Conservation (phyloP, 176 grass and related monocot species). For the maize (Zea mays) region DNA sequence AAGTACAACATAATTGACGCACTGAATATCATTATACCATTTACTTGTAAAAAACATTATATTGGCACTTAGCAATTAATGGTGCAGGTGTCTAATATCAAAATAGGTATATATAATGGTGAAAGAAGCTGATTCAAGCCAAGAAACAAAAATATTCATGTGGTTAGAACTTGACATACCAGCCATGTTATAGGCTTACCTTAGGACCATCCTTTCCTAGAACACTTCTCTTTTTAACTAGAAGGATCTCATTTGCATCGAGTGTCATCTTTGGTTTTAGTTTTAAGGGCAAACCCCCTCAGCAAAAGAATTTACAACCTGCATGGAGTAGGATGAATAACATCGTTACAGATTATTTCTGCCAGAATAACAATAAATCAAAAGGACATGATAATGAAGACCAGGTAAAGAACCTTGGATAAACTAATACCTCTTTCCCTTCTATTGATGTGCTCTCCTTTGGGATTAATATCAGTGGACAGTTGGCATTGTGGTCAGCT, state of each 20-base stretch:
- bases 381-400: background rate
- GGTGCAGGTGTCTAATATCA: background rate
- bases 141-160: background rate
- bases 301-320: constrained; percentile 53
- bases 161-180: background rate
- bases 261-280: too few relatives aligned
- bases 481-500: too few relatives aligned
- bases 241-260: too few relatives aligned
- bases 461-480: too few relatives aligned
- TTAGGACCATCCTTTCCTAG: constrained; percentile 75
- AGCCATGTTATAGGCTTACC: constrained; percentile 42
- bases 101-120: background rate
- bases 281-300: constrained; percentile 60
- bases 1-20: background rate
- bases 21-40: background rate
- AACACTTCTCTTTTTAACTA: constrained; percentile 78
- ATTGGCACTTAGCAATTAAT: background rate
- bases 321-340: constrained; percentile 38
- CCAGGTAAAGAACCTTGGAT: too few relatives aligned
- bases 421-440: too few relatives aligned
- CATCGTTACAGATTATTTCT: constrained; percentile 26
- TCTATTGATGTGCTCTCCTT: too few relatives aligned
- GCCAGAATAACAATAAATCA: constrained; percentile 21
- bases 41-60: background rate
- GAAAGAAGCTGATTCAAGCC: background rate